Evolutionary conservation across 139 green algal species (phyloP), one percentile per base, ranked within the genome.

Genomic region (Gonium pectorale): DNA sequence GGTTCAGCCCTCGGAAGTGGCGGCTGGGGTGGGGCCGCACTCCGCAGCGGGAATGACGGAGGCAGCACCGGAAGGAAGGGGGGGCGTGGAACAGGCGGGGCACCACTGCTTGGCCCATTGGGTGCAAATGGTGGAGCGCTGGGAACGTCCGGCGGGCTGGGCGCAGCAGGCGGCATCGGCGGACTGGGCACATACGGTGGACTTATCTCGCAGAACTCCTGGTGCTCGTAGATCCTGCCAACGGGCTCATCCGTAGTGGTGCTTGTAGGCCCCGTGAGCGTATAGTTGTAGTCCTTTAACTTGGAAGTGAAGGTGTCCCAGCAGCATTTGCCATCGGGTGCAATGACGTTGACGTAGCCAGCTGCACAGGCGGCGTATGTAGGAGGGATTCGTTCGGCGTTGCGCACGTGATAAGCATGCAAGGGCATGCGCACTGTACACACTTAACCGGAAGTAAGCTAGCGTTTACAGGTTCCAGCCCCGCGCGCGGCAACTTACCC

Each of bases 281-380:
- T 13, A 17, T 13, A 17, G 13, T 56, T 56, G 49, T 56, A 17
- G 49, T 13, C 13, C 49, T 26, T 56, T 26, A 13, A 56, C 49
- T 26, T 56, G 49, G 49, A 56, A 17, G 49, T 26, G 13, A 56
- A 17, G 17, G 13, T 13, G 49, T 17, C 49, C 33, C 46, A 35
- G 7, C 33, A 72, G 33, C 17, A 71, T 71, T 77, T 60, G 68
- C 68, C 68, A 43, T 77, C 68, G 27, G 68, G 68, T 9, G 68
- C 68, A 41, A 77, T 77, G 60, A 67, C 5, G 29, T 40, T 17
- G 29, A n/a, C 40, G 60, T 67, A 67, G 60, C 60, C 60, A 17
- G 60, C 60, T 67, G 56, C 56, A 22, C 22, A 26, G n/a, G 56
- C 17, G 56, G 56, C 22, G 17, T 9, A 22, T 6, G n/a, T 15